Evolutionary conservation across 306 rosid genomes (phyloP).

Genomic region (Quercus ilex): DNA sequence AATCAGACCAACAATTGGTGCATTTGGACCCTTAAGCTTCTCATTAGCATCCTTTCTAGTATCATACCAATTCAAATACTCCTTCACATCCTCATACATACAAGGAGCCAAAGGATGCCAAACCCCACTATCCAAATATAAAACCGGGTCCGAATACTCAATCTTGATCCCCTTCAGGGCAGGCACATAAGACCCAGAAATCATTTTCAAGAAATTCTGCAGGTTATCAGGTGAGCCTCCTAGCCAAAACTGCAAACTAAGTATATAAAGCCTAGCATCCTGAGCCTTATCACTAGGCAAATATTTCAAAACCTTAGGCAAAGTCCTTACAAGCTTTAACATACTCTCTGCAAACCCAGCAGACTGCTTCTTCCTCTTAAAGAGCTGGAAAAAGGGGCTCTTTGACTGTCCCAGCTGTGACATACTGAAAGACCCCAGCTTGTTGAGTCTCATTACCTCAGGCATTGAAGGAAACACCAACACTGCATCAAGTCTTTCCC

Average conservation of each 20-base stretch:
- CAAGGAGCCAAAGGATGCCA: slow-evolving; percentile 99
- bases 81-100: slow-evolving; percentile 96
- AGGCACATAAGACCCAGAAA: slow-evolving; percentile 79
- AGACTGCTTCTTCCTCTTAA: slow-evolving; percentile 75
- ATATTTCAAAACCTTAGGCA: slow-evolving; percentile 95
- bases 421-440: slow-evolving; percentile 87
- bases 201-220: slow-evolving; percentile 87
- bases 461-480: slow-evolving; percentile 99
- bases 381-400: slow-evolving; percentile 84
- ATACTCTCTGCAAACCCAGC: slow-evolving; percentile 96
- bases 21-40: slow-evolving; percentile 65
- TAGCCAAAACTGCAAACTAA: slow-evolving; percentile 96
- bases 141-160: slow-evolving; percentile 84
- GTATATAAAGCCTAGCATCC: slow-evolving; percentile 86
- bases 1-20: slow-evolving; percentile 67
- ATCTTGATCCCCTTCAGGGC: slow-evolving; percentile 70
- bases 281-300: slow-evolving; percentile 96
- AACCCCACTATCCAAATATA: slow-evolving; percentile 82
- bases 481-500: slow-evolving; percentile 93
- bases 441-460: slow-evolving; percentile 94
- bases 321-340: slow-evolving; percentile 93
- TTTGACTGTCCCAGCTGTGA: slow-evolving; percentile 93
- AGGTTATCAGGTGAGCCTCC: slow-evolving; percentile 95
- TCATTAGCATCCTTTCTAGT: slow-evolving; percentile 90
- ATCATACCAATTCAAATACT: slow-evolving; percentile 95